Conservation (phyloP, 2,329 filamentous ascomycete species). For the Esteya vermicola region DNA sequence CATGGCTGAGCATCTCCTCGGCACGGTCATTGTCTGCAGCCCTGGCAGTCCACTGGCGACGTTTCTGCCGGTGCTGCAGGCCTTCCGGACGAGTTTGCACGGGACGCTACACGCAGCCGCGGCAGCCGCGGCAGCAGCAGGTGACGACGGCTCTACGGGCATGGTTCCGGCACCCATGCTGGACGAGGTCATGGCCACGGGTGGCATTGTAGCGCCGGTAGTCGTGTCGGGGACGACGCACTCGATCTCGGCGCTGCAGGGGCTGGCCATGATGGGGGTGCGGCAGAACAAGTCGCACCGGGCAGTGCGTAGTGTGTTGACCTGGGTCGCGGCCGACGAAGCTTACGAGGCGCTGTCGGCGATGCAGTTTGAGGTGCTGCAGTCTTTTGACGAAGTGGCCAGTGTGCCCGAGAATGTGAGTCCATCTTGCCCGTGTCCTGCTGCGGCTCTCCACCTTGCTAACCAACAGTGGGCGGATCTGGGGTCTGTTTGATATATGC, state of each 20-base stretch:
- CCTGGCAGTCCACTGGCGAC: constrained; percentile 52
- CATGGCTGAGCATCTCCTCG: constrained; percentile 53
- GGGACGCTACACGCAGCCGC: neutral
- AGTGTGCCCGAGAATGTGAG: constrained; percentile 41
- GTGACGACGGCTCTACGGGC: neutral
- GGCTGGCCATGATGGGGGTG: constrained; percentile 65
- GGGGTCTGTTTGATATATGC: neutral
- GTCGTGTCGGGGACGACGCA: constrained; percentile 60
- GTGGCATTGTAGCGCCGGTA: constrained; percentile 69
- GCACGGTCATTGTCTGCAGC: constrained; percentile 68
- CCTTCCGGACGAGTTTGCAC: constrained; percentile 19
- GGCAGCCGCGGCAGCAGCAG: neutral
- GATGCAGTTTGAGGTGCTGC: constrained; percentile 69
- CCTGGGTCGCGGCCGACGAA: constrained; percentile 67
- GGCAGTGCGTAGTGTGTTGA: constrained; percentile 57
- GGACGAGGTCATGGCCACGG: constrained; percentile 34
- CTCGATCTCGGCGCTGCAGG: constrained; percentile 51
- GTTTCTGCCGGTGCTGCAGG: constrained; percentile 54
- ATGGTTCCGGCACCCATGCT: neutral
- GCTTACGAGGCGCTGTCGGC: constrained; percentile 57
- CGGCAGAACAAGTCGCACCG: constrained; percentile 71
- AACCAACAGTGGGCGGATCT: neutral
- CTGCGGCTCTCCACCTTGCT: neutral
- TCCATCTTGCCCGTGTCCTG: constrained; percentile 7
- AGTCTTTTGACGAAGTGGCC: constrained; percentile 71